Evolutionary conservation across 192 early-diverging fungal genomes (phyloP), one percentile per base, ranked within the genome.

Genomic region (Anaeromyces robustus): DNA sequence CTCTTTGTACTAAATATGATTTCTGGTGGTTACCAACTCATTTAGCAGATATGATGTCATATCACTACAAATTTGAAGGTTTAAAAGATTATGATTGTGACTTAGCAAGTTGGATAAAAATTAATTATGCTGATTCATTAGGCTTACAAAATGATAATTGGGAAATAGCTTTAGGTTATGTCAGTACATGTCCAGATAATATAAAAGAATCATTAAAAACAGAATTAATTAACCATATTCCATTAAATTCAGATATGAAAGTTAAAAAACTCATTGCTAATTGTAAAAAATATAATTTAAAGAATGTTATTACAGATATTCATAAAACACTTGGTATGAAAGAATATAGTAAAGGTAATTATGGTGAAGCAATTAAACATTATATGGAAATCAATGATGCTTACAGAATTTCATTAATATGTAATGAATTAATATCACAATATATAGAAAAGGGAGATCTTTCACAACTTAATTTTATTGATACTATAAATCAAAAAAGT

Each of bases 291-390:
- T 68, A 68, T n/a, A 68, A 68, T 68, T 68, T 68, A 68, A 68
- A 68, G 11, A 68, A 68, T n/a, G 52, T 68, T 9, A 68, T 68
- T 68, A n/a, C n/a, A 22, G 52, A 68, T 68, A 68, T 68, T n/a
- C 52, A 68, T 68, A 68, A 68, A n/a, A 68, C 52, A 0, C 52
- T 68, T n/a, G 52, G 52, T 7, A 68, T 68, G 52, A 68, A 68
- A n/a, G 52, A 89, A 80, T 87, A 88, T 82, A 84, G 84, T 41
- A 86, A 84, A 4, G 92, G 91, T 0, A 82, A 88, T 9, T 83
- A 89, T 43, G 90, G 87, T 13, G 88, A 89, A 37, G 92, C 92
- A 0, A 88, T 93, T 41, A 85, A 79, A 28, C 89, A 93, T 79
- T 93, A 91, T 82, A 85, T 88, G 3, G 82, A 85, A 77, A 90